Base-by-base conservation (phyloP, 2,329 filamentous ascomycete species). In the Monosporascus sp. region DNA sequence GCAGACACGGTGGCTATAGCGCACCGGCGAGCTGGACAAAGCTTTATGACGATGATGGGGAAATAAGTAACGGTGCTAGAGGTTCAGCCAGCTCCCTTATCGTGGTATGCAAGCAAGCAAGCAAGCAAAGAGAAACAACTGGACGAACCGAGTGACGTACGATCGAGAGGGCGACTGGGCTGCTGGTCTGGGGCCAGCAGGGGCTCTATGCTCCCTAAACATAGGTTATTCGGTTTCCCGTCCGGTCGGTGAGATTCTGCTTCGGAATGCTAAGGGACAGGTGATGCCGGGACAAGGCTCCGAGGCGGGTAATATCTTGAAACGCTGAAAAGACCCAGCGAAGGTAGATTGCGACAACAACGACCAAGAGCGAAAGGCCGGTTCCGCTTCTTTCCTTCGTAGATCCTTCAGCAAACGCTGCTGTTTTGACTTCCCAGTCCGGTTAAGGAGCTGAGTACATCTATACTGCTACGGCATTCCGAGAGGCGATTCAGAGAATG, bases 161-260 rank as follows among this genome's bases (percentile, higher is more conserved):
- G 70, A 65, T 70, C 77, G 78, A 67, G 76, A 75, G 53, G 80
- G 76, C 59, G 80, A 81, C 66, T 78, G 76, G 70, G 78, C 76
- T 67, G 78, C 77, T 72, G 79, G 78, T 77, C 78, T 76, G 68
- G 78, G 75, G 74, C 80, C 81, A 78, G 79, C 78, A 72, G 79
- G 77, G 71, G 74, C 73, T 70, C 74, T 77, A 71, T 78, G 74
- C 70, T 82, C 77, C 69, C 73, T 75, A 70, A 75, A 74, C 78
- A 81, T 81, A 71, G 65, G 68, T 66, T 59, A 57, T 48, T 54
- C 53, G 44, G 37, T 28, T 47, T 52, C 45, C 49, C 49, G 35
- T 41, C 51, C 50, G 50, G 26, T 7, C 51, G 55, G 52, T 52
- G 51, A 52, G 59, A 52, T 48, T 40, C 48, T 56, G 56, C 55